Conservation (phyloP, 1,139 yeast genomes). For the Geotrichum fermentans region DNA sequence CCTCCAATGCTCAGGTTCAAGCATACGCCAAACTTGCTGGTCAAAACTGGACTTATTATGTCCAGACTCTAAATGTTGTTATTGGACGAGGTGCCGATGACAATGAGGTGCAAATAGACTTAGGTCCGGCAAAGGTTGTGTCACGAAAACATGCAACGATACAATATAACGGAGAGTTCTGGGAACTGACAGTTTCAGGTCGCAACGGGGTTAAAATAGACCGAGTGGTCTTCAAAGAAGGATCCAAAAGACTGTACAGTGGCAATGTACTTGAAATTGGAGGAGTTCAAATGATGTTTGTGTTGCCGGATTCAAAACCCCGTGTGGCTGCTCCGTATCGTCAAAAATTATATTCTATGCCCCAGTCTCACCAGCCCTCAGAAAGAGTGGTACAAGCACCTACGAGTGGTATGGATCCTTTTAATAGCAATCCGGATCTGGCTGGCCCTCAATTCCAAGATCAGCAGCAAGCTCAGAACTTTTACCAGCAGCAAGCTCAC, state of each 20-base stretch:
- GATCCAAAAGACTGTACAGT: slow-evolving; percentile 51
- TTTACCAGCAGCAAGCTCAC: not conserved
- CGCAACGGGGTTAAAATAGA: slow-evolving; percentile 93
- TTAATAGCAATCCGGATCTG: not conserved
- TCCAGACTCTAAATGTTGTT: slow-evolving; percentile 67
- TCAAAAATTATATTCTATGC: slow-evolving; percentile 2
- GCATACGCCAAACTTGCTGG: slow-evolving; percentile 97
- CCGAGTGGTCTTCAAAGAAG: slow-evolving; percentile 48
- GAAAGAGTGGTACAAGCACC: too few species aligned
- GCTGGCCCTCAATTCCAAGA: not conserved
- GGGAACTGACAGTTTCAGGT: slow-evolving; percentile 83
- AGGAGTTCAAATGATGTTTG: slow-evolving; percentile 98
- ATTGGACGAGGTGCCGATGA: slow-evolving; percentile 58
- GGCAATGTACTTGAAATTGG: slow-evolving; percentile 92
- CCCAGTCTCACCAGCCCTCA: not conserved
- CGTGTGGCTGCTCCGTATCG: slow-evolving; percentile 26
- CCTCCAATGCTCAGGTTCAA: slow-evolving; percentile 79
- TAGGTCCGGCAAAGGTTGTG: slow-evolving; percentile 95
- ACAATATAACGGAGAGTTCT: slow-evolving; percentile 67
- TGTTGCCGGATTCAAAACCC: slow-evolving; percentile 85
- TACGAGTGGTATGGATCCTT: not conserved
- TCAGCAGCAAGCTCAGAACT: not conserved
- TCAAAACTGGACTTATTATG: slow-evolving; percentile 89
- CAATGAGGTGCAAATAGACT: slow-evolving; percentile 69
- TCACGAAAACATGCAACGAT: slow-evolving; percentile 85